Percentiles rank a stretch among this genome's conserved stretches.
Evolutionary conservation across 2,329 filamentous ascomycete genomes (phyloP).

Genomic region (Raffaelea arxii): DNA sequence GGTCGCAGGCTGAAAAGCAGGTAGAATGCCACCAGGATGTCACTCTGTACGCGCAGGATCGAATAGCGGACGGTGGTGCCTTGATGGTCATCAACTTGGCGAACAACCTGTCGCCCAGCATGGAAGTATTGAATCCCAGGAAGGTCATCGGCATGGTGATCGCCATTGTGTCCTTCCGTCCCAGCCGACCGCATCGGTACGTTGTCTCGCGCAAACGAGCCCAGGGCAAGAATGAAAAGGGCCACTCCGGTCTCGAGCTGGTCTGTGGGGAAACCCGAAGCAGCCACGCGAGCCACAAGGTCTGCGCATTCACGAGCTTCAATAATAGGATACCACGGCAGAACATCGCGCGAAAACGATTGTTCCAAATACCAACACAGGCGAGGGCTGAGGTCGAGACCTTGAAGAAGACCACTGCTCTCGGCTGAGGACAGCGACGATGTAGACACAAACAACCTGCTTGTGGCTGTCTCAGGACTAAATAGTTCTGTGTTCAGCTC

Average conservation of each 20-base stretch:
- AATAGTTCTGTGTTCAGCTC: slow-evolving; percentile 6
- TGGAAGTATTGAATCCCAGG: slow-evolving; percentile 11
- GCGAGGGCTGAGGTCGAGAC: slow-evolving; percentile 7
- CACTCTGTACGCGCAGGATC: slow-evolving; percentile 10
- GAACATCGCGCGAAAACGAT: slow-evolving; percentile 10
- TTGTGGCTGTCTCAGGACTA: not conserved
- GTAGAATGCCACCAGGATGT: slow-evolving; percentile 12
- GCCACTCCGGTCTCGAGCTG: slow-evolving; percentile 8
- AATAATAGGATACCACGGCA: slow-evolving; percentile 15
- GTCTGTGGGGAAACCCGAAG: slow-evolving; percentile 1
- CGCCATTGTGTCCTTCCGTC: not conserved
- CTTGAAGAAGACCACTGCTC: not conserved
- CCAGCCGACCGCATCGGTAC: not conserved
- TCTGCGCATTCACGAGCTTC: slow-evolving; percentile 8
- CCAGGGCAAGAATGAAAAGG: slow-evolving; percentile 11
- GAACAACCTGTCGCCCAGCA: slow-evolving; percentile 9
- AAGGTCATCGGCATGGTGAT: slow-evolving; percentile 6
- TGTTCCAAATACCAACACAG: slow-evolving; percentile 10
- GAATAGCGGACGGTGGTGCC: slow-evolving; percentile 4
- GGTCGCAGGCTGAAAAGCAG: slow-evolving; percentile 12
- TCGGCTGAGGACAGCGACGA: no score
- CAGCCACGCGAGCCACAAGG: slow-evolving; percentile 6
- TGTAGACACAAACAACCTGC: not conserved
- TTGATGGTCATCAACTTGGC: not conserved
- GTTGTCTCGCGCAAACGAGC: slow-evolving; percentile 4